Base-by-base conservation (phyloP, 2,329 filamentous ascomycete species). In the Falciphora oryzae region DNA sequence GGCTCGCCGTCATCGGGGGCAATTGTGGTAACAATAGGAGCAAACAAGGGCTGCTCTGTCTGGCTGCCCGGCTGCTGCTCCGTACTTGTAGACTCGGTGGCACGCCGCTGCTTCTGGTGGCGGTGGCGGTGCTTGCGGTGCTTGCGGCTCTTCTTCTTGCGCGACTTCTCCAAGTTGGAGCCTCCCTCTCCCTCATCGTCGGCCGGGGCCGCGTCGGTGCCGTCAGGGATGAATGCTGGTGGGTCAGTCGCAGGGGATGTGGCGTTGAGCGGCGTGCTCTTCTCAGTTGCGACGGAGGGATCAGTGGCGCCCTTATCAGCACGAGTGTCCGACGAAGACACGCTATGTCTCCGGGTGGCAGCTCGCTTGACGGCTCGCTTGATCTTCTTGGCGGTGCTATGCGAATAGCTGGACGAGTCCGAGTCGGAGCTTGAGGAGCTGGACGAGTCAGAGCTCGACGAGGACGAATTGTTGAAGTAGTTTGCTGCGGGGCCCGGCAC, bases 401-500 rank as follows among this genome's bases (percentile, higher is more conserved):
- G 64, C 2, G 73, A 75, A 3, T 65, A 66, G 68, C 86, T 83
- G 1, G 71, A 72, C 2, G 85, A 88, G 44, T 83, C 85, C 3
- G 83, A 85, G 69, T 88, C 87, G 0, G 84, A 86, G 65, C 87
- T 85, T 31, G 80, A 81, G 60, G 74, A 78, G 0, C 80, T 83
- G 0, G 78, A 81, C n/a, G 77, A 70, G 14, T 68, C 69, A 14
- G 68, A 67, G 58, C 73, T 70, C 2, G 72, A 75, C 44, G 71
- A 73, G 10, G 83, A 85, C 38, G 77, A 85, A 70, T 59, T 75
- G 63, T 89, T 85, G 75, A 90, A 83, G 66, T 90, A 86, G 61
- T 88, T 83, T 11, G 85, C 85, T 10, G 90, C 77, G 1, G 91
- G 82, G 72, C 90, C 88, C 11, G 89, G 88, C 67, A 87, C 84